Evolutionary conservation across 768 basidiomycete genomes (phyloP).

Genomic region (Scleroderma bovista): DNA sequence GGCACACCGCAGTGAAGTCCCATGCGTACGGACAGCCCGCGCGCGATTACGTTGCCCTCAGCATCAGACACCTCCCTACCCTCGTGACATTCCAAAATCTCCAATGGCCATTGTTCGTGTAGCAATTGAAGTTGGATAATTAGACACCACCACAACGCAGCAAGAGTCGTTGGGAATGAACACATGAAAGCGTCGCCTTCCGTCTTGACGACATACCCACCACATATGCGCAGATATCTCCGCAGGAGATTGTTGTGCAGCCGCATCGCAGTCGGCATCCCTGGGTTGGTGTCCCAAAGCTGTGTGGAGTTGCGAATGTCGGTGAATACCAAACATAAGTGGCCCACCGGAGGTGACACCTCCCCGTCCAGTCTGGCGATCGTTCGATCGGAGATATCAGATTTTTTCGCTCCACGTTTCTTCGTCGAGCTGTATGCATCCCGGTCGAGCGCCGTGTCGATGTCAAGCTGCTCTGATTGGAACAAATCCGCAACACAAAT

Average conservation of each 20-base stretch:
- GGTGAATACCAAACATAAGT: slow-evolving; percentile 92
- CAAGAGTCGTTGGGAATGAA: slow-evolving; percentile 84
- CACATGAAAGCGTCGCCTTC: slow-evolving; percentile 99
- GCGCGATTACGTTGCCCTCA: slow-evolving; percentile 62
- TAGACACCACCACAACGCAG: slow-evolving; percentile 88
- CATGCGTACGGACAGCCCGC: slow-evolving; percentile 94
- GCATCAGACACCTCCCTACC: slow-evolving; percentile 73
- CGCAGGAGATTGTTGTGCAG: slow-evolving; percentile 86
- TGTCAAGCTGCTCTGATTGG: slow-evolving; percentile 39
- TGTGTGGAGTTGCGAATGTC: slow-evolving; percentile 97
- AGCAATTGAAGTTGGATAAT: slow-evolving; percentile 81
- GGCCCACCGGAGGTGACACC: slow-evolving; percentile 79
- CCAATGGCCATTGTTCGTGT: slow-evolving; percentile 83
- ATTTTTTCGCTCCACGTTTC: slow-evolving; percentile 36
- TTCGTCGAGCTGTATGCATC: slow-evolving; percentile 22
- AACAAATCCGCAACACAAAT: slow-evolving; percentile 79
- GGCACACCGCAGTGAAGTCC: slow-evolving; percentile 93
- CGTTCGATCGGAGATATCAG: slow-evolving; percentile 49
- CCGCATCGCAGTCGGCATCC: slow-evolving; percentile 91
- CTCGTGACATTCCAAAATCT: slow-evolving; percentile 89
- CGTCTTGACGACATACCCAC: slow-evolving; percentile 98
- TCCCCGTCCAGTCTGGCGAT: slow-evolving; percentile 67
- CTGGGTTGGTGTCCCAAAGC: slow-evolving; percentile 92
- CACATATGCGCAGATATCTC: slow-evolving; percentile 79
- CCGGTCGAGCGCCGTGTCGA: slow-evolving; percentile 34